Conservation (phyloP, 177 flowering plant species). For the Vitis hybrid region DNA sequence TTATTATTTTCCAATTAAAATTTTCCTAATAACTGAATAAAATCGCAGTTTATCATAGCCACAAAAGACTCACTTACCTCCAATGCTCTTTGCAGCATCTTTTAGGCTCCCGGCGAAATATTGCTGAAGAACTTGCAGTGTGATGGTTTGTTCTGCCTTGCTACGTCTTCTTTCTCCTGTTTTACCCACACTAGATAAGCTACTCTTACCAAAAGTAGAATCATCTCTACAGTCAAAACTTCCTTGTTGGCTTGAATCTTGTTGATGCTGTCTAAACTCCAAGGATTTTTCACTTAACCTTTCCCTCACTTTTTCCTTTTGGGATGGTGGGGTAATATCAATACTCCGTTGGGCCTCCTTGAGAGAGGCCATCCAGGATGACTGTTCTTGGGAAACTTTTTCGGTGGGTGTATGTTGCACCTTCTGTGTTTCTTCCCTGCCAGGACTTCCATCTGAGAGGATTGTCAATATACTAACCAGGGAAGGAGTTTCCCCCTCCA, state of each 20-base stretch:
- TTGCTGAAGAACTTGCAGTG: conserved; percentile 77
- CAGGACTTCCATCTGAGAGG: conserved; percentile 27
- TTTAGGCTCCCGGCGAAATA: conserved; percentile 89
- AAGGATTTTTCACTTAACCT: conserved; percentile 32
- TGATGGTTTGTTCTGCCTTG: conserved; percentile 72
- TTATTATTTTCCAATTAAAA: too few relatives aligned
- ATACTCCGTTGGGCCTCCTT: conserved; percentile 26
- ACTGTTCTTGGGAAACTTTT: conserved; percentile 28
- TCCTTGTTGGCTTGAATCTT: conserved; percentile 30
- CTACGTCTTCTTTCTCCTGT: conserved; percentile 48
- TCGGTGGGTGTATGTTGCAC: conserved; percentile 17
- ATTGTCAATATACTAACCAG: conserved; percentile 21
- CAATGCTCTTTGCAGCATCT: conserved; percentile 93
- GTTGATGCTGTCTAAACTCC: conserved; percentile 22
- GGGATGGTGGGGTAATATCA: conserved; percentile 17
- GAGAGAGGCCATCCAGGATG: conserved; percentile 23
- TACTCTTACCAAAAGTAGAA: conserved; percentile 38
- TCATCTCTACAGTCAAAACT: conserved; percentile 27
- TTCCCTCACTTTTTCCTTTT: conserved; percentile 24
- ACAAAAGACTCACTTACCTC: conserved; percentile 52
- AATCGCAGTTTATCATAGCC: too few relatives aligned
- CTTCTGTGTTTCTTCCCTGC: conserved; percentile 14
- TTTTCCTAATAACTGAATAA: too few relatives aligned
- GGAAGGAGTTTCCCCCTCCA: conserved; percentile 36
- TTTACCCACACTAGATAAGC: conserved; percentile 33